Evolutionary conservation across 1,284 basidiomycete genomes (phyloP), one percentile per base, ranked within the genome.

Genomic region (Puccinia triticina): DNA sequence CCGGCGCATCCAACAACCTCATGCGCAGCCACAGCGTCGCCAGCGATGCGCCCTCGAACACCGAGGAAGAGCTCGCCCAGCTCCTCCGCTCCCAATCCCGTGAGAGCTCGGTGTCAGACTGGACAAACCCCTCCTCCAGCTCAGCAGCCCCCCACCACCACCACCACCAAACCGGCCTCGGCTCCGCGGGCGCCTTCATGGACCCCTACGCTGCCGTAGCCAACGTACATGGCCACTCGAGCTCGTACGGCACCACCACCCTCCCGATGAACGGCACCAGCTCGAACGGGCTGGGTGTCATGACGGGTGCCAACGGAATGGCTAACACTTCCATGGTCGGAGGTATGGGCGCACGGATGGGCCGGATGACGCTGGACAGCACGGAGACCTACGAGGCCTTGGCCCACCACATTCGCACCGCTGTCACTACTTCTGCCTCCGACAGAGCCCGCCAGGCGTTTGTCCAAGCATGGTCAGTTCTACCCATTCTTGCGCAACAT

Each of bases 401-500:
- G 80, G 93, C 93, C 11, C 92, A 92, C 77, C 94, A 93, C 85
- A 93, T 94, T 75, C 91, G 93, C 64, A 92, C 92, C 50, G 93
- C 93, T 16, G 94, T 93, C 2, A 94, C 93, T 18, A 94, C 93
- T 55, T 93, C 92, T 86, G 93, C 93, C 71, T 94, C 93, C 16
- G 93, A 94, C 87, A 89, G 93, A 85, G 93, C 93, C 73, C 94
- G 94, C 86, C 93, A 94, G 88, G 94, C 94, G 85, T 94, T 94
- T 86, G 93, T 94, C 40, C 93, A 94, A 87, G 93, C 93, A 83
- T 94, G 93, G 93, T 66, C 23, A 34, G 71, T 48, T 78, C 46
- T 37, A 40, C n/a, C 66, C 57, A 2, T 66, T 32, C 32, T 18
- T 66, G 16, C n/a, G n/a, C n/a, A n/a, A n/a, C n/a, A n/a, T n/a